Base-by-base conservation (phyloP, 2,329 filamentous ascomycete genomes). In the Diaporthe velutina region DNA sequence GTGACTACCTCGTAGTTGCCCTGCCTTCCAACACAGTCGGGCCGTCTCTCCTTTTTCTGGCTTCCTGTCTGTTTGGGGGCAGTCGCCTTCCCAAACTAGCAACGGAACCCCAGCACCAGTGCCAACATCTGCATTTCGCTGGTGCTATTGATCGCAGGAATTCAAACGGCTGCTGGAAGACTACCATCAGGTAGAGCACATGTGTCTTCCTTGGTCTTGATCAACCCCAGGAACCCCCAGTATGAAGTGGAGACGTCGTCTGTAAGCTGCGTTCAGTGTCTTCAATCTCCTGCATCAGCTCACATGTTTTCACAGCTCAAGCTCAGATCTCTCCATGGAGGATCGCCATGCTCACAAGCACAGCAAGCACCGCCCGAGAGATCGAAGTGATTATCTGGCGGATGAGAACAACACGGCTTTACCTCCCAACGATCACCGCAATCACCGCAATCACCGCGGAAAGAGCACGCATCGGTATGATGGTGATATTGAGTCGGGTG, bases 291-390 rank as follows among this genome's bases (percentile, higher is more conserved):
- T 12, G 38, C 40, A 12, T 12, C 1, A 45, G 71, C 74, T 75
- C 55, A 75, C 33, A 4, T 25, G 10, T 19, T 33, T 25, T 30
- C 7, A 12, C 71, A 73, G 71, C 28, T 40, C 48, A 38, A 71
- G 58, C 52, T 67, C 71, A 52, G 71, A 68, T 17, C 22, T 68
- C 42, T 67, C 67, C 33, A 68, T 60, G 25, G 66, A 71, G 35
- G 60, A 76, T 38, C 61, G 68, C 22, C 73, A 52, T 30, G 61
- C 33, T 52, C 60, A 50, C 61, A 67, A 57, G 61, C 55, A 74
- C 54, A 74, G 61, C 73, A 72, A 71, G 25, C 73, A 35, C 50
- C 30, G 19, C 48, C 19, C 28, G 17, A 55, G 52, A 58, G 50
- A n/a, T 25, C 33, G 45, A n/a, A 33, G 30, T 40, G 68, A 72